These are phyloP conservation scores for Pythium oligandrum DNA, from an alignment of 352 stramenopile genomes.

Conservation along the genomic window DNA sequence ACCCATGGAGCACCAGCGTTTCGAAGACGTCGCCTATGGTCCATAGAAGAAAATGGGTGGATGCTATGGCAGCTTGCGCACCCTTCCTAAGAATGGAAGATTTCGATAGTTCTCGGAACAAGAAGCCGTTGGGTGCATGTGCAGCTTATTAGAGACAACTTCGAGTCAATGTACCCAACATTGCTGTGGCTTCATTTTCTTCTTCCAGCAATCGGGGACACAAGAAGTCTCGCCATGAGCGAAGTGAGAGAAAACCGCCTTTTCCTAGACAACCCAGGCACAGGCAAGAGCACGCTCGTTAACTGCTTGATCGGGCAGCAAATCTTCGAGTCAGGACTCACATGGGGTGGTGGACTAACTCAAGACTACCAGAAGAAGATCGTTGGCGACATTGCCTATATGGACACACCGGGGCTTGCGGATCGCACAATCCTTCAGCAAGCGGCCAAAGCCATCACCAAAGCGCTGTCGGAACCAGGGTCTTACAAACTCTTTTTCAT, in stretches of 20 bases:
- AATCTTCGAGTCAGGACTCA: not conserved
- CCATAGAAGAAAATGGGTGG: too few species aligned
- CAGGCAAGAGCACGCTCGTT: constrained; percentile 15
- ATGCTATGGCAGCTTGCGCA: too few species aligned
- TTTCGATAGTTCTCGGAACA: too few species aligned
- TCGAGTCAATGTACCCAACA: too few species aligned
- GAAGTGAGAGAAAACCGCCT: not conserved
- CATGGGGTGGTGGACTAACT: not conserved
- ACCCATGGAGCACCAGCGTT: too few species aligned
- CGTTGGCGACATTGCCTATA: not conserved
- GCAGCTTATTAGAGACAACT: too few species aligned
- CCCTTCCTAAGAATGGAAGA: too few species aligned
- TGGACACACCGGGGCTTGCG: constrained; percentile 1
- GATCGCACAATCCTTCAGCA: not conserved
- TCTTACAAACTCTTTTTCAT: constrained; percentile 11
- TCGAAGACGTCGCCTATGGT: too few species aligned
- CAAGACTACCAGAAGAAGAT: not conserved
- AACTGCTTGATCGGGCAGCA: constrained; percentile 6
- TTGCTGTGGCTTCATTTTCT: too few species aligned
- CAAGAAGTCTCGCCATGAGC: too few species aligned
- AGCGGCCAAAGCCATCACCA: not conserved
- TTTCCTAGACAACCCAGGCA: constrained; percentile 10
- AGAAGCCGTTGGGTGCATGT: too few species aligned
- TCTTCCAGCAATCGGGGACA: too few species aligned
- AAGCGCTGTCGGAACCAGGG: constrained; percentile 1